These are phyloP conservation scores for Malassezia obtusa DNA, from an alignment of 1,284 basidiomycete genomes.

Conservation along the genomic window DNA sequence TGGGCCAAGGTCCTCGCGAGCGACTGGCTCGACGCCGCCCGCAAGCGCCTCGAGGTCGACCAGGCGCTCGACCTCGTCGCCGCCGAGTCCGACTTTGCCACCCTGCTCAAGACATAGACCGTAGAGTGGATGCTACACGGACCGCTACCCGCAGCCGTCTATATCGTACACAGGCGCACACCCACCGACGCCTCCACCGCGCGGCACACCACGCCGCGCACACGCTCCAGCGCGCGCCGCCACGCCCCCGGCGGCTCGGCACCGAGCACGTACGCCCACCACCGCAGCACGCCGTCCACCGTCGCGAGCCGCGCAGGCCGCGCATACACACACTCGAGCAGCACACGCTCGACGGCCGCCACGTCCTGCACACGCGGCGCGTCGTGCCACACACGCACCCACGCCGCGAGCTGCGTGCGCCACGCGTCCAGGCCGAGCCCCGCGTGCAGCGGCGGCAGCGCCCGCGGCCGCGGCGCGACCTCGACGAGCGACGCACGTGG, in stretches of 20 bases:
- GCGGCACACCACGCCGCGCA: neutral
- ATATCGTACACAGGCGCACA: neutral
- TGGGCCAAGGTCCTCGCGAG: constrained; percentile 70
- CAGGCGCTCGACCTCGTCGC: constrained; percentile 86
- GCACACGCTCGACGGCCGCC: constrained; percentile 12
- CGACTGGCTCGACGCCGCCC: constrained; percentile 87
- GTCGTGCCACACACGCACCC: constrained; percentile 20
- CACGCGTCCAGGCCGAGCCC: neutral
- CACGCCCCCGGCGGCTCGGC: neutral
- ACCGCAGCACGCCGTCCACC: neutral
- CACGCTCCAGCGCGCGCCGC: neutral
- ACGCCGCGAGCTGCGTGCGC: constrained; percentile 19
- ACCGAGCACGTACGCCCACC: neutral
- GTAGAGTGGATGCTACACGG: neutral
- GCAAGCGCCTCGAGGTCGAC: constrained; percentile 77
- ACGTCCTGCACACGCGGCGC: constrained; percentile 29
- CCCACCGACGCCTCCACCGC: neutral
- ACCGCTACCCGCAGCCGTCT: neutral
- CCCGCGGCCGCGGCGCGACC: constrained; percentile 5
- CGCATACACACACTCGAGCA: constrained; percentile 6
- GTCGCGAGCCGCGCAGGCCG: constrained; percentile 1
- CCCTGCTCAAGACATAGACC: constrained; percentile 41
- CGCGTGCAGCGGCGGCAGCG: neutral
- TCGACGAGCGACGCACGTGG: constrained; percentile 16
- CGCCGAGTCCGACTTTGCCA: constrained; percentile 62